Conservation (phyloP, 2,329 filamentous ascomycete genomes). For the Tricladium varicosporioides region DNA sequence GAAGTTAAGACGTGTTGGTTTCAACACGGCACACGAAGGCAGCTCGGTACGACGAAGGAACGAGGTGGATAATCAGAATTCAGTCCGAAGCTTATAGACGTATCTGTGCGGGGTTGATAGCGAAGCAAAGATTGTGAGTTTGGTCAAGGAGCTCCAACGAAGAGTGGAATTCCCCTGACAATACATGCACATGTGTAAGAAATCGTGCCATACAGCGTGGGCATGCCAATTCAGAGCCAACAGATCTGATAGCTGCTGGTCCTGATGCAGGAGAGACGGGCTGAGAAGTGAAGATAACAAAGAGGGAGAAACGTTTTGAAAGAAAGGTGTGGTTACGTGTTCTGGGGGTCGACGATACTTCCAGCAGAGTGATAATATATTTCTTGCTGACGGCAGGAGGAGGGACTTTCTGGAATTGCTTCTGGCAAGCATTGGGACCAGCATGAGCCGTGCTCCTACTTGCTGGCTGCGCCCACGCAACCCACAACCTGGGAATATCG, state of each 20-base stretch:
- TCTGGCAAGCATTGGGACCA: slow-evolving; percentile 1
- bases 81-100: not conserved
- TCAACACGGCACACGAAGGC: not conserved
- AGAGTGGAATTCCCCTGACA: not conserved
- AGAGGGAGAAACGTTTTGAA: not conserved
- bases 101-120: not conserved
- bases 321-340: not conserved
- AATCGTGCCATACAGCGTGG: slow-evolving; percentile 1
- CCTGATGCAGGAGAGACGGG: slow-evolving; percentile 6
- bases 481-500: not conserved
- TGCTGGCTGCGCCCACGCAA: not conserved
- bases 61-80: too few species aligned
- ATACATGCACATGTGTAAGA: not conserved
- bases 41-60: too few species aligned
- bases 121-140: not conserved
- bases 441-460: slow-evolving; percentile 1
- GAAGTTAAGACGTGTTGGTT: not conserved
- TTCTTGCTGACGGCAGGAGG: not conserved
- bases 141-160: not conserved
- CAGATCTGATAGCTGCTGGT: not conserved
- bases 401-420: not conserved
- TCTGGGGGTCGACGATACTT: not conserved
- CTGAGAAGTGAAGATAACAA: not conserved
- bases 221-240: not conserved
- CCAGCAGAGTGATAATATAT: not conserved